Evolutionary conservation across 768 basidiomycete genomes (phyloP).

Genomic region (Symmetrospora coprosmae): DNA sequence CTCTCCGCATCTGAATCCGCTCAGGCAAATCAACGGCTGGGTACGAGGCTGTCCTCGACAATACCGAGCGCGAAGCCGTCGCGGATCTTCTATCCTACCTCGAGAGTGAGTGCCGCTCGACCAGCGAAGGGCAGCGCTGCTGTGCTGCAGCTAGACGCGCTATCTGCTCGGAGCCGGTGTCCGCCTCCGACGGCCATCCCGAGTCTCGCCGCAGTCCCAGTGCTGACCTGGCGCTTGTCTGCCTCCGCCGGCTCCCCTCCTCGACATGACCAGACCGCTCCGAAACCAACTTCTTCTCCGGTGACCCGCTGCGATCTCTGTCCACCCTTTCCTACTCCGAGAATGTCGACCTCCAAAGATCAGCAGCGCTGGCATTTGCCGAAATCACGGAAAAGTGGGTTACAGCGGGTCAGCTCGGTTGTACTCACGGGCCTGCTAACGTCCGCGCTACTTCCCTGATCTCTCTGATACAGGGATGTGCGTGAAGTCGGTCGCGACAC

Average conservation of each 20-base stretch:
- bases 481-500: slow-evolving; percentile 91
- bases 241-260: too few species aligned
- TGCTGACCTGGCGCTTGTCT: too few species aligned
- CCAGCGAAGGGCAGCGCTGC: background rate
- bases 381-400: slow-evolving; percentile 84
- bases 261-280: slow-evolving; percentile 58
- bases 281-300: slow-evolving; percentile 95
- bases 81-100: slow-evolving; percentile 93
- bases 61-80: slow-evolving; percentile 81
- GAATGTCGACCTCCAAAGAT: slow-evolving; percentile 96
- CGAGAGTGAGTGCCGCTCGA: slow-evolving; percentile 79
- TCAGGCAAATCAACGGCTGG: too few species aligned
- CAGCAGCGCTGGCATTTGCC: slow-evolving; percentile 92
- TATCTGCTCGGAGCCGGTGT: too few species aligned
- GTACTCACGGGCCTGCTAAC: too few species aligned
- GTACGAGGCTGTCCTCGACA: slow-evolving; percentile 39
- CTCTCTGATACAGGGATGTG: slow-evolving; percentile 48
- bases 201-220: too few species aligned
- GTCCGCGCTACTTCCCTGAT: background rate
- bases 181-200: too few species aligned
- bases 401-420: too few species aligned
- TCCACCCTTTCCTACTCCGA: slow-evolving; percentile 97
- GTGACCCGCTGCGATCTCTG: slow-evolving; percentile 76
- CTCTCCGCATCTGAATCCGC: too few species aligned
- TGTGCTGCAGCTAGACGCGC: background rate